phyloP scores from a whole-genome alignment of 225 moss, liverwort and hornwort species.

The Polytrichum formosum region DNA sequence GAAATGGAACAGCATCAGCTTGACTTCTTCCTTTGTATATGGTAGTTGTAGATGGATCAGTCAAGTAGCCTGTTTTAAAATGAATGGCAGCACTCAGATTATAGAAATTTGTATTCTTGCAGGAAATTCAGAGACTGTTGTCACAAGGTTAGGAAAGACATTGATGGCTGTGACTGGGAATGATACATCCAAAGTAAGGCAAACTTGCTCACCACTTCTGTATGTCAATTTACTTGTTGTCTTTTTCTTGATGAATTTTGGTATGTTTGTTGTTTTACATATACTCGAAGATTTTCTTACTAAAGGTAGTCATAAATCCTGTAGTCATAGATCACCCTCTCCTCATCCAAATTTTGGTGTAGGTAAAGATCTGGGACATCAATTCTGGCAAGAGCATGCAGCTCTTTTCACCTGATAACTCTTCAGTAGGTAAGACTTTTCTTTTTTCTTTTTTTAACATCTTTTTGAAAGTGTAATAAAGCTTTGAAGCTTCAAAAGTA shows the following conservation, averaged over 20 bases:
- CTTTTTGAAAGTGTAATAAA: too few species aligned
- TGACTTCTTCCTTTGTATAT: too few species aligned
- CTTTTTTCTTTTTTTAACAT: too few species aligned
- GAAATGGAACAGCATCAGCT: too few species aligned
- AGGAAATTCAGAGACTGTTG: conserved; percentile 6
- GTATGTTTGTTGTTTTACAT: background rate
- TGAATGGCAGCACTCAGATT: too few species aligned
- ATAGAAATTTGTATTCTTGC: background rate
- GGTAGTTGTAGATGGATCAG: too few species aligned
- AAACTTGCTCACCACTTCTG: background rate
- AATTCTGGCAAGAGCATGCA: conserved; percentile 65
- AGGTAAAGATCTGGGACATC: conserved; percentile 95
- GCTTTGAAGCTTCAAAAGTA: too few species aligned
- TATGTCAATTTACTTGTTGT: conserved; percentile 12
- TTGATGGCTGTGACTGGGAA: conserved; percentile 76
- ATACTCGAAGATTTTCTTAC: background rate
- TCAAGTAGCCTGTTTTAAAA: too few species aligned
- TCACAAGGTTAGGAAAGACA: conserved; percentile 15
- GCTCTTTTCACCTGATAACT: conserved; percentile 51
- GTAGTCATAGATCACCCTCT: background rate
- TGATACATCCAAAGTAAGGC: conserved; percentile 69
- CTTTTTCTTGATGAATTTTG: background rate
- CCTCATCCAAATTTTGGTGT: conserved; percentile 11
- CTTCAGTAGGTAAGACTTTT: conserved; percentile 42
- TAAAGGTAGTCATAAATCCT: background rate